Evolutionary conservation across 2,329 filamentous ascomycete genomes (phyloP).

Genomic region (Mycocentrospora acerina): DNA sequence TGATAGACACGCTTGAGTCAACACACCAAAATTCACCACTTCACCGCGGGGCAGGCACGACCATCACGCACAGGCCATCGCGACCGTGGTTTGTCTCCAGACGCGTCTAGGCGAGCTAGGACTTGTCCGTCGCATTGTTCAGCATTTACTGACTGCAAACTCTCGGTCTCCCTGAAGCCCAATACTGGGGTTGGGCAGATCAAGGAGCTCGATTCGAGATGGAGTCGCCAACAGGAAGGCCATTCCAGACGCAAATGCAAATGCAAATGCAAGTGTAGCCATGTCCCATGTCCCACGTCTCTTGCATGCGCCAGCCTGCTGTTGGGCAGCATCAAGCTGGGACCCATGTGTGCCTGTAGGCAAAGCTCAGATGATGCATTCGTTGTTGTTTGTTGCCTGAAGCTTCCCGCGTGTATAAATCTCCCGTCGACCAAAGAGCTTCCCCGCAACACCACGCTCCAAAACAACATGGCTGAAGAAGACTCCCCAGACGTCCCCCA

Average conservation of each 20-base stretch:
- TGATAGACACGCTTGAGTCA: conserved; percentile 33
- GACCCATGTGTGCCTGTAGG: background rate
- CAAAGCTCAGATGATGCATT: conserved; percentile 1
- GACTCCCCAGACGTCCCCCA: conserved; percentile 34
- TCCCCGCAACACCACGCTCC: conserved; percentile 13
- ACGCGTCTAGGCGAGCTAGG: conserved; percentile 7
- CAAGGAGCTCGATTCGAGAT: too few relatives aligned
- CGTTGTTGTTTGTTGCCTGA: conserved; percentile 15
- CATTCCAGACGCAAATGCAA: too few relatives aligned
- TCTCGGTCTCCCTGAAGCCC: too few relatives aligned
- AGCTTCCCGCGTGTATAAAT: conserved; percentile 16
- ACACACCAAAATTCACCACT: conserved; percentile 18
- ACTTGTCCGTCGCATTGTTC: background rate
- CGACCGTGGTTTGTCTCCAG: conserved; percentile 4
- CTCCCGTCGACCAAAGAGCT: conserved; percentile 1
- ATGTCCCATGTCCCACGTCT: too few relatives aligned
- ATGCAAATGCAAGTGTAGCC: too few relatives aligned
- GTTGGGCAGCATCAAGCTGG: background rate
- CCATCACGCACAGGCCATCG: conserved; percentile 22
- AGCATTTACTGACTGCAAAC: background rate
- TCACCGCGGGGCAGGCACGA: conserved; percentile 24
- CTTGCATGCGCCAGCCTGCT: too few relatives aligned
- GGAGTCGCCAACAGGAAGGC: too few relatives aligned
- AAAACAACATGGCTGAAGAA: conserved; percentile 30
- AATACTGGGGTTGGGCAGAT: too few relatives aligned